These are phyloP conservation scores for Euphorbia tirucalli DNA, from an alignment of 345 rosid genomes.

Conservation along the genomic window DNA sequence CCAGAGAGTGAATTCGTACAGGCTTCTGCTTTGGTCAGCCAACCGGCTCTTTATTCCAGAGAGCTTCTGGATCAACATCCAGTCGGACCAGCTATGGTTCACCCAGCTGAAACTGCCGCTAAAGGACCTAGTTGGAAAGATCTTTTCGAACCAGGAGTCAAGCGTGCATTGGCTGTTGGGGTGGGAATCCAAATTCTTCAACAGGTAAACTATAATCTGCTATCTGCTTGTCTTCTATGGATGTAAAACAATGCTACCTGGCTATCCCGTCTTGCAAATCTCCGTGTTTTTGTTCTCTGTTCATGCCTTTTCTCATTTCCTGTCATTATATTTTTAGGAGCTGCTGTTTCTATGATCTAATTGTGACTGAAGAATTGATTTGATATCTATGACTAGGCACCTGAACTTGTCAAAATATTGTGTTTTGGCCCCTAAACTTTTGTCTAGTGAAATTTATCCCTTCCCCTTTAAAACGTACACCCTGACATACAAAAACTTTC, in stretches of 20 bases:
- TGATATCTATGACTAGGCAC: not conserved
- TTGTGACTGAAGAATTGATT: not conserved
- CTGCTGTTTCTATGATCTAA: not conserved
- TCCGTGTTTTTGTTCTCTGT: not conserved
- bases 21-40: slow-evolving; percentile 93
- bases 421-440: no score
- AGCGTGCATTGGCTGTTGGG: slow-evolving; percentile 88
- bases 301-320: not conserved
- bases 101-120: slow-evolving; percentile 63
- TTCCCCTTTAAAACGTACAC: no score
- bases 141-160: slow-evolving; percentile 90
- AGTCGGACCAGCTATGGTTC: slow-evolving; percentile 87
- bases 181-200: slow-evolving; percentile 92
- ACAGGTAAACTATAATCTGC: slow-evolving; percentile 54
- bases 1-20: slow-evolving; percentile 59
- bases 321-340: not conserved
- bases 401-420: no score
- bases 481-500: no score
- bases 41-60: slow-evolving; percentile 72
- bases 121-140: slow-evolving; percentile 70
- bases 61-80: slow-evolving; percentile 57
- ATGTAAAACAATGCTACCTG: no score
- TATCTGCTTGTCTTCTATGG: no score
- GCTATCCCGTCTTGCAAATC: no score
- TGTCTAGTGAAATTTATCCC: no score